Percentiles rank a stretch among this genome's conserved stretches.
phyloP scores from a whole-genome alignment of 75 land plant genomes.

The Gnetum montanum region DNA sequence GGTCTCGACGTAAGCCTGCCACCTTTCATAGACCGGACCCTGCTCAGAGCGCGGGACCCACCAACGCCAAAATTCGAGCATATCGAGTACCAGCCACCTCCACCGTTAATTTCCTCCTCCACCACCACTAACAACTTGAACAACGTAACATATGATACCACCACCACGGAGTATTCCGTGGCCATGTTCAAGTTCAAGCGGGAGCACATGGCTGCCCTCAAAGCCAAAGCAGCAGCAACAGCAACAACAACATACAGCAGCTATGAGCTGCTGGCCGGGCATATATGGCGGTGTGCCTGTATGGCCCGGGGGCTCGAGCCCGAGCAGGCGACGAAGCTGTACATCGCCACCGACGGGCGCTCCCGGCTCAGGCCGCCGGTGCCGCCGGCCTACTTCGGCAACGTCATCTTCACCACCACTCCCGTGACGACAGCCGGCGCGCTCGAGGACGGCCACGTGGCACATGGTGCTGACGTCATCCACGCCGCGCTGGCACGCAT shows the following conservation, averaged over 20 bases:
- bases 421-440: constrained; percentile 50
- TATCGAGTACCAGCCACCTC: constrained; percentile 69
- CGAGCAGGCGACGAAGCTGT: constrained; percentile 56
- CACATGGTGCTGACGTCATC: constrained; percentile 15
- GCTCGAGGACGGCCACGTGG: constrained; percentile 20
- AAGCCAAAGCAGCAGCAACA: constrained; percentile 27
- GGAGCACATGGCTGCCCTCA: constrained; percentile 30
- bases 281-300: constrained; percentile 64
- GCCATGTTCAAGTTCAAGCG: constrained; percentile 34
- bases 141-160: too few species aligned
- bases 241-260: constrained; percentile 41
- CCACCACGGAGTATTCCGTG: constrained; percentile 13
- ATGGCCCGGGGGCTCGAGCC: constrained; percentile 35
- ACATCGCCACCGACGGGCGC: constrained; percentile 63
- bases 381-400: constrained; percentile 67
- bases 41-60: constrained; percentile 58
- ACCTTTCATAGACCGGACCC: constrained; percentile 73
- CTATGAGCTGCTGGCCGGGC: constrained; percentile 72
- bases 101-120: constrained; percentile 15
- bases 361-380: constrained; percentile 48
- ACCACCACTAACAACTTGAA: background rate
- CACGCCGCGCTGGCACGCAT: constrained; percentile 23
- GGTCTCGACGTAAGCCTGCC: constrained; percentile 35
- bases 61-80: constrained; percentile 57
- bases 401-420: constrained; percentile 56